Evolutionary conservation across 83 land plant genomes (phyloP).

Genomic region (Thuja plicata): DNA sequence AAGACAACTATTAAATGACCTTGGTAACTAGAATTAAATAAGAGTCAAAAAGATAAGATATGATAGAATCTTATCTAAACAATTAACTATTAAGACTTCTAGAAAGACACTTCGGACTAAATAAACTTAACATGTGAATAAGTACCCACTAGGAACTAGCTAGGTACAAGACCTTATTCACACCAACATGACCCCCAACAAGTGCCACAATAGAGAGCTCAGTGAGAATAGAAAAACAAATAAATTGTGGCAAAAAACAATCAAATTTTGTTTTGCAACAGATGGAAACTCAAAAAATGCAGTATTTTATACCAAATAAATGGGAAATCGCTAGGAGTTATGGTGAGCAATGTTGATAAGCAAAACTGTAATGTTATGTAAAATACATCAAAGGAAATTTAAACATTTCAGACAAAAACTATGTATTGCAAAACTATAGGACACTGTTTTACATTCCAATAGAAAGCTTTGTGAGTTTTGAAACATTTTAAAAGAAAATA

Average conservation of each 20-base stretch:
- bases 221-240: background rate
- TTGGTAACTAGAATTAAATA: too few species aligned
- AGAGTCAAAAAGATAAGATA: too few species aligned
- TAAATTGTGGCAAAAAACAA: background rate
- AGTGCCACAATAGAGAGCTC: background rate
- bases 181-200: background rate
- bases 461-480: background rate
- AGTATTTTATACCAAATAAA: background rate
- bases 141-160: too few species aligned
- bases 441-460: background rate
- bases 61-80: too few species aligned
- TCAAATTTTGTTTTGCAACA: background rate
- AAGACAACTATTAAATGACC: too few species aligned
- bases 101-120: too few species aligned
- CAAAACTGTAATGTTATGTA: background rate
- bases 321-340: background rate
- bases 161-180: too few species aligned
- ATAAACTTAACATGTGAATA: too few species aligned
- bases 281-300: background rate
- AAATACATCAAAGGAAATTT: background rate
- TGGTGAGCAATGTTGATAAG: background rate
- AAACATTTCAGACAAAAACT: background rate
- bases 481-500: background rate
- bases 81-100: too few species aligned
- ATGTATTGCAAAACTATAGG: background rate